These are phyloP conservation scores for Sarocladiaceae sp. DNA, from an alignment of 2,329 filamentous ascomycete species.

Conservation along the genomic window DNA sequence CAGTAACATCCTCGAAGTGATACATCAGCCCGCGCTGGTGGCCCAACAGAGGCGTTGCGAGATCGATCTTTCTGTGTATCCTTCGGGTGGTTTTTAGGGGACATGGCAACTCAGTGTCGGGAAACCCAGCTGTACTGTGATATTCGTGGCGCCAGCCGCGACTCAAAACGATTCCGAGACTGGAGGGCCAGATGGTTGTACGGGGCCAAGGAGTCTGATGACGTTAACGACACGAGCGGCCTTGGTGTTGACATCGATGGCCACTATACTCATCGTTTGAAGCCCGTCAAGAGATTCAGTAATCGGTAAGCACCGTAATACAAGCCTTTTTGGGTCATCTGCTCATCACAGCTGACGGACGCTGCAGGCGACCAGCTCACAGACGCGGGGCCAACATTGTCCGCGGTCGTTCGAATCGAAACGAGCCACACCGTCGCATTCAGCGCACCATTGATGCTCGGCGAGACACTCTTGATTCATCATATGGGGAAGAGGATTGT, in stretches of 20 bases:
- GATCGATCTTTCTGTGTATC: too few species aligned
- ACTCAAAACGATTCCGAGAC: background rate
- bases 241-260: background rate
- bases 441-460: background rate
- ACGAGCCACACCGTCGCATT: background rate
- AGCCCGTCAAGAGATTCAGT: background rate
- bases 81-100: too few species aligned
- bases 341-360: background rate
- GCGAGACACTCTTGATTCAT: background rate
- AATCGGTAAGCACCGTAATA: background rate
- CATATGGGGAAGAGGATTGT: too few species aligned
- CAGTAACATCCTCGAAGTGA: too few species aligned
- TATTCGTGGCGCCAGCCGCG: background rate
- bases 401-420: background rate
- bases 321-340: background rate
- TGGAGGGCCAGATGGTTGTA: background rate
- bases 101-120: too few species aligned
- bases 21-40: too few species aligned
- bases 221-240: too few species aligned
- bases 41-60: too few species aligned
- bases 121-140: background rate
- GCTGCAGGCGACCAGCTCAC: background rate
- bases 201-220: background rate
- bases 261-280: background rate
- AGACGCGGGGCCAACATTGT: background rate